Conservation (phyloP, 2,329 filamentous ascomycete species). For the Hansfordia pulvinata region DNA sequence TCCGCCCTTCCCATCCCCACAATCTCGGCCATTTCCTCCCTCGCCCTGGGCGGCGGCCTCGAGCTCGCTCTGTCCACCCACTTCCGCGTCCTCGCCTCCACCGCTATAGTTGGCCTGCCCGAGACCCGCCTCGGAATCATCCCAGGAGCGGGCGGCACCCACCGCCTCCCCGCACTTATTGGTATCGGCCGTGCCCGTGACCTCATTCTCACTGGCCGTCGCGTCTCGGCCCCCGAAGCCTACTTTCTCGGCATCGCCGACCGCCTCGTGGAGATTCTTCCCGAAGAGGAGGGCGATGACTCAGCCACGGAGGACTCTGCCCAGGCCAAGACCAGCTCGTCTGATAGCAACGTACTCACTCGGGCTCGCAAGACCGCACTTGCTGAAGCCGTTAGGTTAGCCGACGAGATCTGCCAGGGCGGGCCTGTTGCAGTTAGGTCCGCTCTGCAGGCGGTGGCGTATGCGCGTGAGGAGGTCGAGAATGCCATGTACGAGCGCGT, state of each 20-base stretch:
- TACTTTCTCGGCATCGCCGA: constrained; percentile 88
- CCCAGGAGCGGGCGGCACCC: constrained; percentile 86
- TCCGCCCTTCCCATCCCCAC: constrained; percentile 73
- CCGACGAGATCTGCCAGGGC: constrained; percentile 77
- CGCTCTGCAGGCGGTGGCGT: constrained; percentile 64
- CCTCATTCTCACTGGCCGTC: constrained; percentile 78
- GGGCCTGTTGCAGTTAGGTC: constrained; percentile 73
- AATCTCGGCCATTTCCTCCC: constrained; percentile 72
- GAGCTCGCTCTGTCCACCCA: constrained; percentile 85
- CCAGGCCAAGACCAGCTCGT: constrained; percentile 21
- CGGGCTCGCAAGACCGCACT: constrained; percentile 55
- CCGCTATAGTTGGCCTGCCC: constrained; percentile 67
- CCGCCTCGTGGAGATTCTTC: constrained; percentile 68
- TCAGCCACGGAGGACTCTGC: constrained; percentile 22
- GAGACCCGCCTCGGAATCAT: constrained; percentile 91
- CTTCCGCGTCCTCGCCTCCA: constrained; percentile 75
- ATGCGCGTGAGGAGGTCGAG: constrained; percentile 65
- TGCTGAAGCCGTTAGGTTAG: constrained; percentile 63
- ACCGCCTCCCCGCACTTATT: constrained; percentile 70
- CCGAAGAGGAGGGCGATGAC: constrained; percentile 34
- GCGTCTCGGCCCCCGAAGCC: constrained; percentile 70
- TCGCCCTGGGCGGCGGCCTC: constrained; percentile 84
- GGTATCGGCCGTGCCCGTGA: constrained; percentile 75
- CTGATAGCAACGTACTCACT: too few species aligned
- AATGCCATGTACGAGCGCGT: constrained; percentile 78